Conservation (phyloP, 305 asterid genomes). For the Solanum hybrid region DNA sequence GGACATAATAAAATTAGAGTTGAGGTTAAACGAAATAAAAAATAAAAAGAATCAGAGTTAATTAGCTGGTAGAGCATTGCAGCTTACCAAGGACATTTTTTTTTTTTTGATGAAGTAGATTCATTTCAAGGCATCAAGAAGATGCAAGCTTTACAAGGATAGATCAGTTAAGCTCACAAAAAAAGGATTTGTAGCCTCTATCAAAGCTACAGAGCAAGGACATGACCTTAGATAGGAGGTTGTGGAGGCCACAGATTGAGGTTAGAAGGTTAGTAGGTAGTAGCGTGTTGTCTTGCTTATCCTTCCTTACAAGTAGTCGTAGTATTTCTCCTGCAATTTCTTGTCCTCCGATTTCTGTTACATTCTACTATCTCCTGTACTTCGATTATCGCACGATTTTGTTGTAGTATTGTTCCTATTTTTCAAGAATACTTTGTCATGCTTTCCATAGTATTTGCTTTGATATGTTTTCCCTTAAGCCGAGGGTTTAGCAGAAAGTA, state of each 20-base stretch:
- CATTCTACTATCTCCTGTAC: background rate
- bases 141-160: no score
- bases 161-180: no score
- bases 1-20: background rate
- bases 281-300: background rate
- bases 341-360: background rate
- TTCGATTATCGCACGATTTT: background rate
- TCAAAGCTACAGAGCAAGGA: background rate
- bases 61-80: background rate
- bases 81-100: background rate
- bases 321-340: background rate
- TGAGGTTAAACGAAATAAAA: background rate
- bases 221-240: background rate
- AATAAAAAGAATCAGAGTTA: background rate
- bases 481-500: background rate
- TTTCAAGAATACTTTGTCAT: background rate
- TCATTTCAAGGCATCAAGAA: no score
- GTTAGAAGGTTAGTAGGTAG: background rate
- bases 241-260: background rate
- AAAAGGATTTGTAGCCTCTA: no score
- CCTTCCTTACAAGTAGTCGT: background rate
- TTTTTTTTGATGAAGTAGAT: no score
- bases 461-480: background rate
- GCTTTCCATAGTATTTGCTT: background rate
- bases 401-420: background rate